These are phyloP conservation scores for Aciculoconidium aculeatum DNA, from an alignment of 805 yeast genomes.

Conservation along the genomic window DNA sequence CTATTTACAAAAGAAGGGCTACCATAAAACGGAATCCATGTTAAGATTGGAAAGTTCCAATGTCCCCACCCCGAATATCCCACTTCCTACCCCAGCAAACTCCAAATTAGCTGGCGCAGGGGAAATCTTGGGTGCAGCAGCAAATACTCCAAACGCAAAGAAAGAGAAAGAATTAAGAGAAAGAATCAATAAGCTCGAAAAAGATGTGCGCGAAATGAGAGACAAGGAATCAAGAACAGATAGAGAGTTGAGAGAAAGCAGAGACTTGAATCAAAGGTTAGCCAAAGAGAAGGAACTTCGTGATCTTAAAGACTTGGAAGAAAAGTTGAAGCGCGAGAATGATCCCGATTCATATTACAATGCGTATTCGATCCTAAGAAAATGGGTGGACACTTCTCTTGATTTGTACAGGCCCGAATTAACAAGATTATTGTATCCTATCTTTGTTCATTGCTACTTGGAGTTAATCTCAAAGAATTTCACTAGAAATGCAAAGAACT, in stretches of 20 bases:
- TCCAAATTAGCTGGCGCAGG: conserved; percentile 29
- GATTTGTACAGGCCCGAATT: conserved; percentile 90
- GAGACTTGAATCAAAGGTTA: conserved; percentile 32
- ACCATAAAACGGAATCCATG: conserved; percentile 90
- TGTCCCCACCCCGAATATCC: conserved; percentile 45
- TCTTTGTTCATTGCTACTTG: conserved; percentile 84
- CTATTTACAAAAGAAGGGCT: conserved; percentile 89
- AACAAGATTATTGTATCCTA: conserved; percentile 77
- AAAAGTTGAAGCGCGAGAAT: conserved; percentile 40
- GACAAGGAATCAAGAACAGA: conserved; percentile 30
- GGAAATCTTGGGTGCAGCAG: conserved; percentile 18
- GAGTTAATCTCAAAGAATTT: conserved; percentile 67
- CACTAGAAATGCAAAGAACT: conserved; percentile 57
- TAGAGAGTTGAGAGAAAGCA: conserved; percentile 32
- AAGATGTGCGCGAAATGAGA: conserved; percentile 31
- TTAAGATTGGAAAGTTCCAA: conserved; percentile 79
- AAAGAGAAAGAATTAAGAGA: conserved; percentile 26
- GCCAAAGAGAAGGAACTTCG: conserved; percentile 36
- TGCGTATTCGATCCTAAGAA: conserved; percentile 73
- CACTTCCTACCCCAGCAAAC: conserved; percentile 44
- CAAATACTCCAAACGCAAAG: conserved; percentile 5
- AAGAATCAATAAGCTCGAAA: conserved; percentile 20
- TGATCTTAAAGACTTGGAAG: conserved; percentile 37
- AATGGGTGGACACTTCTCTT: conserved; percentile 87
- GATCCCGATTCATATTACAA: conserved; percentile 69